Base-by-base conservation (phyloP, 228 moss, liverwort and hornwort species). In the Sphagnum magellanicum region DNA sequence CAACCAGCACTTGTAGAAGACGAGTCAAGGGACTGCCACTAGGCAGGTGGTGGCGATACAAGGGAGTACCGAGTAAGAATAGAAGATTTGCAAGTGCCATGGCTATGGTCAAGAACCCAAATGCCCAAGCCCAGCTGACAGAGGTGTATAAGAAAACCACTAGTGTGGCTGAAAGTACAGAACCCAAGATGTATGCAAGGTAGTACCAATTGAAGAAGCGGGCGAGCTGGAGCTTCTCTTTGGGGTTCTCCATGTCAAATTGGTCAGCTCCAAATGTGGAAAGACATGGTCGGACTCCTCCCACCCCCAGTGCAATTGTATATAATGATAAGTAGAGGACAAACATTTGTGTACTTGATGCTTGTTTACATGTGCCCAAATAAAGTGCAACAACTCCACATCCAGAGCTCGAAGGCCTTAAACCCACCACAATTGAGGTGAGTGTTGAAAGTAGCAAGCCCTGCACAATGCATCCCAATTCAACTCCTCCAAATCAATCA, bases 201-300 rank as follows among this genome's bases (percentile, higher is more conserved):
- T 83, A 83, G 60, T 79, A 83, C 83, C 83, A 83, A 72, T 83
- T 75, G 71, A 71, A 75, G 58, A 71, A 75, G 5, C 50, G 48
- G 6, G 75, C 70, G n/a, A 75, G 60, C 5, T 49, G 48, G 8
- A 8, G 51, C 16, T 63, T 75, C 57, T 75, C 75, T 4, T 50
- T 50, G 6, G 75, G 70, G 58, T 75, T 71, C 13, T 47, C 5
- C 4, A 75, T 71, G 59, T 75, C 75, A 48, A 75, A 75, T 60
- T 75, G 75, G 50, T 75, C 75, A 46, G 75, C 75, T 61, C 75
- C 75, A 9, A 75, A 75, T 51, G 70, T 71, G 10, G 75, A 75
- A 52, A 75, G 70, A 55, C 66, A 70, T 5, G 68, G 63, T 53
- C 71, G 70, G 14, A 75, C 65, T 50, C 68, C 70, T 6, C 75